Evolutionary conservation across 2,329 filamentous ascomycete genomes (phyloP).

Genomic region (Rhynchosporium agropyri): DNA sequence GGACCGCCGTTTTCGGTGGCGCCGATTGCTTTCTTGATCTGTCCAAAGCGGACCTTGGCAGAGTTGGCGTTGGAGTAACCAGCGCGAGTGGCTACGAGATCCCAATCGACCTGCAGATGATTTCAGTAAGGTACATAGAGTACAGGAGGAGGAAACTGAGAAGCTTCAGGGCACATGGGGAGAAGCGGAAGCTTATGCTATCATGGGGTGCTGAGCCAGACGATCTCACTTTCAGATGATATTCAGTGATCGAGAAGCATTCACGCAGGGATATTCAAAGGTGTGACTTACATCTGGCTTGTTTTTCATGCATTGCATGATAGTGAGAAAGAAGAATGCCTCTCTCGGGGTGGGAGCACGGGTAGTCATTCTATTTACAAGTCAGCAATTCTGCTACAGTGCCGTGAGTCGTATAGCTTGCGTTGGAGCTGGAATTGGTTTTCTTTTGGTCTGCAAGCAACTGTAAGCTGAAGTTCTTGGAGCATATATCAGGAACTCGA

Average conservation of each 20-base stretch:
- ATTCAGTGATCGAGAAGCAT: background rate
- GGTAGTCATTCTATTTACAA: slow-evolving; percentile 8
- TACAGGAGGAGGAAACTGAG: too few relatives aligned
- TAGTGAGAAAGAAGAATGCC: slow-evolving; percentile 28
- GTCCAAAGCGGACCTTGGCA: slow-evolving; percentile 53
- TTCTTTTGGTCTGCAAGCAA: background rate
- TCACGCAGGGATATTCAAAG: background rate
- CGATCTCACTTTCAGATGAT: background rate
- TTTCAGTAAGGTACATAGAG: background rate
- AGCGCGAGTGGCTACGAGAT: slow-evolving; percentile 47
- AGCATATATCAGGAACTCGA: background rate
- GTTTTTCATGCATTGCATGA: slow-evolving; percentile 30
- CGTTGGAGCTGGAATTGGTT: slow-evolving; percentile 3
- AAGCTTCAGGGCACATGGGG: too few relatives aligned
- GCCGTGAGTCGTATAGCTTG: background rate
- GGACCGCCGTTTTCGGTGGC: slow-evolving; percentile 4
- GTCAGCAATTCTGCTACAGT: background rate
- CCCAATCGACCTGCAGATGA: slow-evolving; percentile 48
- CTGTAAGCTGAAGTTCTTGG: background rate
- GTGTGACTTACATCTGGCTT: slow-evolving; percentile 29
- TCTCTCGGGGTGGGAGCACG: slow-evolving; percentile 27
- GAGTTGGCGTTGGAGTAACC: slow-evolving; percentile 51
- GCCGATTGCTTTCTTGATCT: slow-evolving; percentile 53
- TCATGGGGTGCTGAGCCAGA: background rate
- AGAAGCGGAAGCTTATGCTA: background rate